Conservation (phyloP, 1,284 basidiomycete genomes). For the Austroboletus niveus region DNA sequence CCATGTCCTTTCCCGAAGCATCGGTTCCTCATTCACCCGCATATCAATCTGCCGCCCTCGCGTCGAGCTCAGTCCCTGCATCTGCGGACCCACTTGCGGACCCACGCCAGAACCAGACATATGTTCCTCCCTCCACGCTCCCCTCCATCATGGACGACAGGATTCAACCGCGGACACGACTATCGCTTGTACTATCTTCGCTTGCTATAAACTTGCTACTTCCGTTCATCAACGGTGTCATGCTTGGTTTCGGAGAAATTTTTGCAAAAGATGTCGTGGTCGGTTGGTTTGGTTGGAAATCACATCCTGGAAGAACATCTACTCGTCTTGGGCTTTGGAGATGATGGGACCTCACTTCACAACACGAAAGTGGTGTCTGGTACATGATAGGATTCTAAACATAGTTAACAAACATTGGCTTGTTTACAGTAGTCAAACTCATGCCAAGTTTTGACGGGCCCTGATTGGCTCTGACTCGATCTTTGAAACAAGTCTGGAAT, state of each 20-base stretch:
- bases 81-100: slow-evolving; percentile 1
- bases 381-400: no score
- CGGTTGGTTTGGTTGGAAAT: slow-evolving; percentile 56
- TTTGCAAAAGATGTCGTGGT: slow-evolving; percentile 87
- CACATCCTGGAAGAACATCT: slow-evolving; percentile 25
- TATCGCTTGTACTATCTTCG: slow-evolving; percentile 75
- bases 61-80: slow-evolving; percentile 21
- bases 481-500: no score
- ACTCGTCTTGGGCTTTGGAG: slow-evolving; percentile 38
- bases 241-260: slow-evolving; percentile 98
- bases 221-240: slow-evolving; percentile 96
- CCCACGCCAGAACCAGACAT: slow-evolving; percentile 18
- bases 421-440: no score
- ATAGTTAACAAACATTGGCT: no score
- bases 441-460: no score
- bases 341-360: slow-evolving; percentile 7
- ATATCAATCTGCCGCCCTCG: slow-evolving; percentile 27
- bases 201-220: slow-evolving; percentile 90
- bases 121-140: slow-evolving; percentile 58
- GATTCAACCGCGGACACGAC: slow-evolving; percentile 61
- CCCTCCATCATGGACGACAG: slow-evolving; percentile 76
- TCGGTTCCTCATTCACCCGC: slow-evolving; percentile 50
- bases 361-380: not conserved
- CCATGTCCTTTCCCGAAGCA: slow-evolving; percentile 63
- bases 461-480: no score